Evolutionary conservation across 2,329 filamentous ascomycete species (phyloP), one percentile per base, ranked within the genome.

Genomic region (Monosporascus sp.): DNA sequence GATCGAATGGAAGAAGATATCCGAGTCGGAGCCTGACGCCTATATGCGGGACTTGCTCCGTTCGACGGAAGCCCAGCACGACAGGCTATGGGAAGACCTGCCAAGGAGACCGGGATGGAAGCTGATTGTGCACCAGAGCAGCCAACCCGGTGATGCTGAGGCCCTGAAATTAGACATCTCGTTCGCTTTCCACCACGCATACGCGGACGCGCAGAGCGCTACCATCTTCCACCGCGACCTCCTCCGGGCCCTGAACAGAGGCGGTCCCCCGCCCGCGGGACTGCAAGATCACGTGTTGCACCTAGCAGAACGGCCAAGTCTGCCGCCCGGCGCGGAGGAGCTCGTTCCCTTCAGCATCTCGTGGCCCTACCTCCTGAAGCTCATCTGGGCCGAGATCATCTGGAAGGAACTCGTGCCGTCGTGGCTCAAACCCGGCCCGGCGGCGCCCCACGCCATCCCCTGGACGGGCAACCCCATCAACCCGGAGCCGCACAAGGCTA

Each of bases 111-210:
- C 79, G 0, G 74, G 76, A 0, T 84, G 79, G 80, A 75, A 71
- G 41, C 52, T 80, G 14, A 64, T 70, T 2, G 68, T 78, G 44
- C 61, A 74, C 22, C 60, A 65, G 28, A 55, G 59, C 49, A 55
- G 55, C 38, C 51, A 43, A 7, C 55, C 56, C 35, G 53, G 53
- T 4, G 45, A 61, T 1, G 51, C 55, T 5, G 44, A 58, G 2
- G 28, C 48, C 1, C 47, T 61, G 5, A 60, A 66, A 6, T 59
- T 74, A 37, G 73, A 81, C 48, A 55, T 80, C 14, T 57, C 74
- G 6, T 79, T 82, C 57, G 69, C 72, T 5, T 78, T 70, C 37
- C 81, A 84, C 55, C 81, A 84, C 58, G 70, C 73, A 0, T 67
- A 84, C 18, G 71, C 72, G 24, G 81, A 84, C 57, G 81, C 81